Conservation (phyloP, 108 stramenopile genomes). For the Mediolabrus comicus region DNA sequence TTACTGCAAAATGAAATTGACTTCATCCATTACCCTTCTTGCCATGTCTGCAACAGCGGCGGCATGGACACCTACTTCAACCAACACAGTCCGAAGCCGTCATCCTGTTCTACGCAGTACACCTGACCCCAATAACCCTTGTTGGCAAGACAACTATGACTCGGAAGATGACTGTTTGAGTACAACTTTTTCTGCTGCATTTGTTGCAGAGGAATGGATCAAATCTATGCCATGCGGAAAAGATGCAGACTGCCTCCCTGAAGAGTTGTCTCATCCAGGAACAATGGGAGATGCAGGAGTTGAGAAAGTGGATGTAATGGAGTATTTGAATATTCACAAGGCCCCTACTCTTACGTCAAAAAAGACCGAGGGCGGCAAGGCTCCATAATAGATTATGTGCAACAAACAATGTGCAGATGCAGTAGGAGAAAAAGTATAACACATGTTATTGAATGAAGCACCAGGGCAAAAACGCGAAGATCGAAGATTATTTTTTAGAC, state of each 20-base stretch:
- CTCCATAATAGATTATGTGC: neutral
- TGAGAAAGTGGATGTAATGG: constrained; percentile 50
- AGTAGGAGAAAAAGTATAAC: no score
- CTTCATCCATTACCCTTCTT: neutral
- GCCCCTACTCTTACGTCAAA: constrained; percentile 26
- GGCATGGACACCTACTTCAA: constrained; percentile 12
- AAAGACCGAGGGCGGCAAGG: constrained; percentile 1
- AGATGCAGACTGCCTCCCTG: constrained; percentile 46
- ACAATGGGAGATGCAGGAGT: constrained; percentile 43
- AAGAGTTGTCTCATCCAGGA: constrained; percentile 38
- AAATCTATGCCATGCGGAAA: constrained; percentile 49
- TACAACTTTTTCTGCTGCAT: constrained; percentile 40
- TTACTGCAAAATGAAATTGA: neutral
- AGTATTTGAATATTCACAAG: constrained; percentile 43
- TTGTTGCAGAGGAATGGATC: constrained; percentile 51
- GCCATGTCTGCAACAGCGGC: neutral
- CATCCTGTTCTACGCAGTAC: constrained; percentile 2
- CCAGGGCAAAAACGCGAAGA: no score
- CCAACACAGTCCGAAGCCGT: neutral
- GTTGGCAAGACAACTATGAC: constrained; percentile 52
- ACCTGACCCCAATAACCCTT: constrained; percentile 40
- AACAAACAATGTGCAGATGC: no score
- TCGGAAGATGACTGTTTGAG: constrained; percentile 43
- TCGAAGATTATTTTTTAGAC: no score
- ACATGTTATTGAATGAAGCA: no score